These are phyloP conservation scores for Solanum etuberosum DNA, from an alignment of 257 asterid species.

Conservation along the genomic window DNA sequence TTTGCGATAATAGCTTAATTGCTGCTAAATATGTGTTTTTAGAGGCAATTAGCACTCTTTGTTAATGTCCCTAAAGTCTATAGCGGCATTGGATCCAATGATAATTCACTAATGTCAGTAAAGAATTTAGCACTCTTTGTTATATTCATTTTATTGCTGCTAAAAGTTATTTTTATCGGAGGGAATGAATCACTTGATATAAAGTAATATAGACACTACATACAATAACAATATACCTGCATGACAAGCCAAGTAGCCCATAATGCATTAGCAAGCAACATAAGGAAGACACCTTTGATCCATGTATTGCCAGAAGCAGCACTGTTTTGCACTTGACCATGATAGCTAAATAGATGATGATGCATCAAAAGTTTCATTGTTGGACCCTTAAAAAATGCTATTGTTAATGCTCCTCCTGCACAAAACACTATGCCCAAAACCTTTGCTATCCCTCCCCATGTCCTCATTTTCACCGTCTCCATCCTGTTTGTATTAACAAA, in stretches of 20 bases:
- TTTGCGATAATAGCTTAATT: too few relatives aligned
- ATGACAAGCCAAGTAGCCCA: slow-evolving; percentile 79
- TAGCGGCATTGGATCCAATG: too few relatives aligned
- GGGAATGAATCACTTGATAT: background rate
- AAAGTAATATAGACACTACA: background rate
- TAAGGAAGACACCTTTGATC: slow-evolving; percentile 66
- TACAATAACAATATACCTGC: slow-evolving; percentile 36
- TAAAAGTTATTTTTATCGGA: too few relatives aligned
- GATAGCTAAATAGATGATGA: slow-evolving; percentile 44
- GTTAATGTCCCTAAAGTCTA: too few relatives aligned
- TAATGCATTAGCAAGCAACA: slow-evolving; percentile 43
- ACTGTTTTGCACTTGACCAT: slow-evolving; percentile 14
- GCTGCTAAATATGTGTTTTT: too few relatives aligned
- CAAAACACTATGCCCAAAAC: slow-evolving; percentile 44
- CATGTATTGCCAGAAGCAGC: slow-evolving; percentile 33
- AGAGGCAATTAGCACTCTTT: accelerated
- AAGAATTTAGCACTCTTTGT: too few relatives aligned
- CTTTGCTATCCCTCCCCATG: slow-evolving; percentile 46
- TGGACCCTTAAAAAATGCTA: slow-evolving; percentile 68
- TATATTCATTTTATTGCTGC: accelerated
- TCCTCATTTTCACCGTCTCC: slow-evolving; percentile 51
- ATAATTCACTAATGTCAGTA: too few relatives aligned
- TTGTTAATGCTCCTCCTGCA: slow-evolving; percentile 58
- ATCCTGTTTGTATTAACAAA: slow-evolving; percentile 23
- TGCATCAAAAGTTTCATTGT: slow-evolving; percentile 32